Percentiles rank a stretch among this genome's conserved stretches.
These are phyloP conservation scores for Laetiporus sulphureus DNA, from an alignment of 1,284 basidiomycete species.

Conservation along the genomic window DNA sequence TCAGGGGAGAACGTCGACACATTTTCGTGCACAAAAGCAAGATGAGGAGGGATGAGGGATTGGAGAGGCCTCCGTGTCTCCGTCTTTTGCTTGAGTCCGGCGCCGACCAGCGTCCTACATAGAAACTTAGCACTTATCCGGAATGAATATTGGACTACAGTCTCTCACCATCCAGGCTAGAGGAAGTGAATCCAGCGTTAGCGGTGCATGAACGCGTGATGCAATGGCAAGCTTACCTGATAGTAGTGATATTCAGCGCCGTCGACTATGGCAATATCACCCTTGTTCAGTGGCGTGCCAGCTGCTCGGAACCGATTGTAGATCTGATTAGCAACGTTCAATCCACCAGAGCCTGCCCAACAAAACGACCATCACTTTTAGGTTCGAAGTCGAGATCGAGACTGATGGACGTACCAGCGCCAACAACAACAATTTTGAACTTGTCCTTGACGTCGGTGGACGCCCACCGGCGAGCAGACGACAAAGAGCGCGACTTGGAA, in stretches of 20 bases:
- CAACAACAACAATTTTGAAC: conserved; percentile 60
- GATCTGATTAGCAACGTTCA: conserved; percentile 79
- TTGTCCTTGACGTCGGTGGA: conserved; percentile 39
- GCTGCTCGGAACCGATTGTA: conserved; percentile 70
- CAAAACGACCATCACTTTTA: conserved; percentile 1
- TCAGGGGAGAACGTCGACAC: conserved; percentile 76
- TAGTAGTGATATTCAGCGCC: conserved; percentile 72
- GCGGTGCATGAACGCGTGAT: conserved; percentile 1
- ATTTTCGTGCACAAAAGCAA: conserved; percentile 70
- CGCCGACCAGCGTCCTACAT: conserved; percentile 81
- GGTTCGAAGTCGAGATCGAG: neutral
- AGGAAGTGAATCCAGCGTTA: conserved; percentile 2
- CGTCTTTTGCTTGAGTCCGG: conserved; percentile 71
- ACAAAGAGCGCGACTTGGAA: conserved; percentile 5
- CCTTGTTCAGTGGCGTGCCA: conserved; percentile 59
- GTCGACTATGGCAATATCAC: conserved; percentile 84
- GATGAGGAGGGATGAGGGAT: conserved; percentile 67
- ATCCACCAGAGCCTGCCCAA: conserved; percentile 64
- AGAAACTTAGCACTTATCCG: conserved; percentile 3
- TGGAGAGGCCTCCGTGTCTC: conserved; percentile 64
- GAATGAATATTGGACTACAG: neutral
- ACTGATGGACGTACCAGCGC: conserved; percentile 44
- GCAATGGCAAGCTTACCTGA: conserved; percentile 43
- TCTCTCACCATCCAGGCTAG: conserved; percentile 71
- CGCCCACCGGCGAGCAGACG: conserved; percentile 21